Evolutionary conservation across 352 stramenopile species (phyloP), one percentile per base, ranked within the genome.

Genomic region (Thalassiosira exigua): DNA sequence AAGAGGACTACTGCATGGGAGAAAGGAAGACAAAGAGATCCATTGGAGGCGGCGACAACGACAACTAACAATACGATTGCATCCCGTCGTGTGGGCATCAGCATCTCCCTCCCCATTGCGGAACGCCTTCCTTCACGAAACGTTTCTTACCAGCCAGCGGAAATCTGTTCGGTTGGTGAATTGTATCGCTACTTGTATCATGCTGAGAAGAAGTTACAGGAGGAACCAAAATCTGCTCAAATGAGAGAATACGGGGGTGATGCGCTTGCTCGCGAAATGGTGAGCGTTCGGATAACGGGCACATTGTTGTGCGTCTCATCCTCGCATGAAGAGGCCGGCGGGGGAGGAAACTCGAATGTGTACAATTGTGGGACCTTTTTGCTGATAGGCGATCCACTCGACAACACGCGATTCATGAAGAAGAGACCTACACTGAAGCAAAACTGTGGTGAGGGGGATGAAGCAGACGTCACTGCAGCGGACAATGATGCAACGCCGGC

Each of bases 111-210:
- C 32, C 70, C 69, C 21, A 81, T 85, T 29, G 69, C 64, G 51
- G 77, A 85, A 60, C 69, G 77, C n/a, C 41, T 85, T 19, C 77
- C 77, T 19, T 85, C 77, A 32, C 77, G 77, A 4, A 85, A 81
- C 65, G 64, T 85, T 54, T 85, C 77, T 0, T 85, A 80, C 66
- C 52, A 46, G 57, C 69, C 70, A 36, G 77, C 77, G n/a, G 77
- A 81, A 78, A 81, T 85, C 53, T 69, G 79, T 48, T 80, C 62
- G 9, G 65, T 85, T 0, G 65, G 58, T 44, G 70, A 81, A 81
- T 64, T 85, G 27, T 80, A 85, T 71, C 36, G 71, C 30, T 85
- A 85, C 68, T 69, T 85, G 12, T 85, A 81, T 48, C 19, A 51
- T 17, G 7, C 30, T 2, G 26, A 57, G 39, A n/a, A n/a, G n/a